Conservation (phyloP, 257 asterid genomes). For the Solanum verrucosum region DNA sequence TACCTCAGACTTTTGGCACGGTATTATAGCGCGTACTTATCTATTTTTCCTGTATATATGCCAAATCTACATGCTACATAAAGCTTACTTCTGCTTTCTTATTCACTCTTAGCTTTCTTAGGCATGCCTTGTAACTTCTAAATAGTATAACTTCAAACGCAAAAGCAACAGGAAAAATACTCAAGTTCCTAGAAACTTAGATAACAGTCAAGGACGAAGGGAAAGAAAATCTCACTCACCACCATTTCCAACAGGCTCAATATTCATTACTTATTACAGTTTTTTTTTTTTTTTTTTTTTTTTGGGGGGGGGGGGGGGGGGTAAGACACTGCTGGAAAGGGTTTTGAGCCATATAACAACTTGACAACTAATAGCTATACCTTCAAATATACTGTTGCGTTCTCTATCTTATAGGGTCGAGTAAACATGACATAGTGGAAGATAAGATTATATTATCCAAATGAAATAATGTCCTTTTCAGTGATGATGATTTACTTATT, state of each 20-base stretch:
- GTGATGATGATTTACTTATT: not conserved
- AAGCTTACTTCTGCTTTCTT: not conserved
- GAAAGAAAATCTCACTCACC: not conserved
- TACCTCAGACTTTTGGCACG: not conserved
- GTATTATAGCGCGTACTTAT: not conserved
- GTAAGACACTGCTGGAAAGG: not conserved
- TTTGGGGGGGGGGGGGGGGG: not conserved
- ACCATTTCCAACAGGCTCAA: not conserved
- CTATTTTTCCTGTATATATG: not conserved
- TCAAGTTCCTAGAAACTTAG: not conserved
- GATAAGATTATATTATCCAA: not conserved
- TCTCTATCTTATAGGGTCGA: not conserved
- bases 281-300: constrained; percentile 6
- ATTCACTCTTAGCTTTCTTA: not conserved
- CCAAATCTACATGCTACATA: not conserved
- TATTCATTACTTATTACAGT: not conserved
- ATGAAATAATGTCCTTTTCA: not conserved
- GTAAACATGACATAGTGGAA: not conserved
- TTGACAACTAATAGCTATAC: not conserved
- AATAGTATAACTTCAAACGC: not conserved
- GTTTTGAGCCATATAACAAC: not conserved
- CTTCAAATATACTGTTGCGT: not conserved
- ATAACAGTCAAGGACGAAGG: not conserved
- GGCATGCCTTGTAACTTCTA: not conserved
- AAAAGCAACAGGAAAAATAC: not conserved